Base-by-base conservation (phyloP, 306 rosid species). In the Datisca glomerata region DNA sequence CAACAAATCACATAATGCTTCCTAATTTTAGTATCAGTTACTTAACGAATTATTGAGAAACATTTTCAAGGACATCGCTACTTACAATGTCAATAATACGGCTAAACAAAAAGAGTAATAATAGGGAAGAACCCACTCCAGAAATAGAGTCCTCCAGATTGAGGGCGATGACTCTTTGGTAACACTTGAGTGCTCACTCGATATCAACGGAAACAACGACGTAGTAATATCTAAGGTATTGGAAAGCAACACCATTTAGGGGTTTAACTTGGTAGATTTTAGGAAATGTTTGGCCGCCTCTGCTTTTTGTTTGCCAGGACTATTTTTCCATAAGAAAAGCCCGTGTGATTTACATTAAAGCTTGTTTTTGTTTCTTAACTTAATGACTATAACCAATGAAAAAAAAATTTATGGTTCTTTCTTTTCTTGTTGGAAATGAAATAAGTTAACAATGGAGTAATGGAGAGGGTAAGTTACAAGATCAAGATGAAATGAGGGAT, bases 161-260 rank as follows among this genome's bases (percentile, higher is more conserved):
- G 51, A 87, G 76, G 14, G 72, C 28, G 25, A 79, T 61, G 22
- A 92, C 96, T 53, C 92, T 77, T 46, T 79, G 87, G 50, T 79
- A 87, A 59, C 96, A 87, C 72, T 74, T 87, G 1, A 76, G 55
- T 44, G 93, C 87, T 53, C 93, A 75, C 43, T 65, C 70, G 21
- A 31, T 32, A 43, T 81, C 85, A 20, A 36, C 36, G 21, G 75
- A 56, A 38, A 62, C 18, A 38, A 56, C 16, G 35, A 56, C 37
- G 49, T 87, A 76, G 45, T 73, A 73, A 56, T 76, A 76, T 15
- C 93, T 94, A 7, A 87, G 48, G 59, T 64, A 78, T 64, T 66
- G 76, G 70, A 87, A 87, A 22, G 78, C 72, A 2, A 67, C 76
- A 31, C 74, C 93, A 45, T 79, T 76, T 16, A 55, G 70, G 34